Percentiles rank a stretch among this genome's conserved stretches.
Conservation (phyloP, 768 basidiomycete species). For the Mycena galericulata region DNA sequence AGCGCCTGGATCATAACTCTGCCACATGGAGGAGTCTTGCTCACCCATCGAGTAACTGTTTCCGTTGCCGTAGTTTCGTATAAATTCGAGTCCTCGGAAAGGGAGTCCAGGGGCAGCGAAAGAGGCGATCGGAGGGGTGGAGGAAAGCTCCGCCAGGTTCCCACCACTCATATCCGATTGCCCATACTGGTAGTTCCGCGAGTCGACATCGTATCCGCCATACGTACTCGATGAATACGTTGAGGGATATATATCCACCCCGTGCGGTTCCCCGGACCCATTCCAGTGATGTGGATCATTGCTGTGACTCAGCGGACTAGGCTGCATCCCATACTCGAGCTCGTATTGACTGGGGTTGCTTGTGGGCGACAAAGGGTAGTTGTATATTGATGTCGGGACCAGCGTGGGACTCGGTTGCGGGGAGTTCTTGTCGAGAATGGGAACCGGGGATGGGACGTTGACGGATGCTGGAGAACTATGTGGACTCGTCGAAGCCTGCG, state of each 20-base stretch:
- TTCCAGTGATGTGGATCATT: conserved; percentile 63
- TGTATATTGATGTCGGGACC: conserved; percentile 57
- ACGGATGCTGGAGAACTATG: conserved; percentile 84
- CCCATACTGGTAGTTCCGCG: conserved; percentile 46
- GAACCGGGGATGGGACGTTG: conserved; percentile 78
- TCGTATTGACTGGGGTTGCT: conserved; percentile 69
- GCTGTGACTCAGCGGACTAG: conserved; percentile 52
- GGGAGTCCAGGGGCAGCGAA: conserved; percentile 83
- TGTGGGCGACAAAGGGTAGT: conserved; percentile 57
- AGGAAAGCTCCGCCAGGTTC: conserved; percentile 59
- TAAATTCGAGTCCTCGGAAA: conserved; percentile 86
- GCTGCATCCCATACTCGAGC: conserved; percentile 62
- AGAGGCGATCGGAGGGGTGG: conserved; percentile 69
- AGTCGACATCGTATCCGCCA: conserved; percentile 51
- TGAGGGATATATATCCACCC: conserved; percentile 58
- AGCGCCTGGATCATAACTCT: conserved; percentile 77
- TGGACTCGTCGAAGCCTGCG: conserved; percentile 60
- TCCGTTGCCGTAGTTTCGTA: conserved; percentile 79
- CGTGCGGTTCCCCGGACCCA: conserved; percentile 51
- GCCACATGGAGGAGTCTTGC: conserved; percentile 65
- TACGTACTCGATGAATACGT: conserved; percentile 58
- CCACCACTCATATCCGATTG: conserved; percentile 46
- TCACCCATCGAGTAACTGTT: conserved; percentile 60
- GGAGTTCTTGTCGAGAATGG: conserved; percentile 57
- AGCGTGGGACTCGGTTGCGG: conserved; percentile 70